Base-by-base conservation (phyloP, 345 rosid species). In the Aethionema arabicum region DNA sequence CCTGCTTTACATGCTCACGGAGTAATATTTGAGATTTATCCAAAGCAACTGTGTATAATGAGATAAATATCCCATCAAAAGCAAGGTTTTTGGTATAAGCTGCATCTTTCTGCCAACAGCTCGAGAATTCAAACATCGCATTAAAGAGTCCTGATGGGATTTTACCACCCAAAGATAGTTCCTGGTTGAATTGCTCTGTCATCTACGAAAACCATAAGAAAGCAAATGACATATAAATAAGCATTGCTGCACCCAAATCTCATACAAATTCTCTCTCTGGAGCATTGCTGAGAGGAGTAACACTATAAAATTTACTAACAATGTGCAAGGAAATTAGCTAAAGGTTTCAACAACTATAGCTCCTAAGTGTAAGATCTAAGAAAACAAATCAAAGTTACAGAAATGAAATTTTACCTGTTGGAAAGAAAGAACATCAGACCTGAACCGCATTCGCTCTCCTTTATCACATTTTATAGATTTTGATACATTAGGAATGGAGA, bases 111-210 rank as follows among this genome's bases (percentile, higher is more conserved):
- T 89, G 95, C 98, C 97, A 92, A 75, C 83, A 78, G 61, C 96
- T 78, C 5, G 95, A 82, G 76, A 83, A 92, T 29, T 87, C 96
- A 68, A 87, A 92, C 98, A 87, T 85, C 10, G 88, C 53, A 68
- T 92, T 89, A 76, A 92, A 92, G 59, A 81, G 83, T 58, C 98
- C 98, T 0, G 97, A 89, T 2, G 98, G 98, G 56, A 89, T 87
- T 82, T 87, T 85, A 58, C 98, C 98, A 39, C 87, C 82, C 70
- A 87, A 59, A 65, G 95, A 85, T 59, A 85, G 66, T 61, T 89
- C 98, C 58, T 84, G 97, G 72, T 92, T 92, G 77, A 92, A 89
- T 70, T 89, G 96, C 84, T 89, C 98, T 16, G 98, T 81, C 98
- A 92, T 92, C 98, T 92, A 72, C 4, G 44, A 32, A 68, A 56